Percentiles rank a stretch among this genome's conserved stretches.
Evolutionary conservation across 768 basidiomycete genomes (phyloP).

Genomic region (Pisolithus albus): DNA sequence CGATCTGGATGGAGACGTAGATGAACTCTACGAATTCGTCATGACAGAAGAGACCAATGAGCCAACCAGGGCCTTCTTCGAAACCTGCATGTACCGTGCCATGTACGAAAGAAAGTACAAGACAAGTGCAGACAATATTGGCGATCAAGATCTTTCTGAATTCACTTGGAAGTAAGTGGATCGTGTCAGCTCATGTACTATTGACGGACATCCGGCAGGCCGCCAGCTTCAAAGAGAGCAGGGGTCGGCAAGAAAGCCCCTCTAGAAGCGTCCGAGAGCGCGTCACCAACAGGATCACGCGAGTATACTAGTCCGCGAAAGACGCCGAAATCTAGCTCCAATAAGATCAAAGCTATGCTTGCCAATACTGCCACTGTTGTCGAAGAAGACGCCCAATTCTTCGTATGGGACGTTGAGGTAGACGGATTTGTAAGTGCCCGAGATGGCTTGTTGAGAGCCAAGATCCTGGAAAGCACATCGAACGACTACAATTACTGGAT

Average conservation of each 20-base stretch:
- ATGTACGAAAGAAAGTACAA: conserved; percentile 95
- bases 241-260: conserved; percentile 10
- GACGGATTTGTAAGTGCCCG: conserved; percentile 40
- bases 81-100: conserved; percentile 90
- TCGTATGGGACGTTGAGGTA: conserved; percentile 50
- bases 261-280: conserved; percentile 6
- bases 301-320: conserved; percentile 12
- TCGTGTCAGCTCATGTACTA: background rate
- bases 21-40: conserved; percentile 92
- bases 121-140: conserved; percentile 57
- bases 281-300: conserved; percentile 3
- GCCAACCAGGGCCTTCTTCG: conserved; percentile 83
- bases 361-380: conserved; percentile 21
- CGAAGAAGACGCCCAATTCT: conserved; percentile 48
- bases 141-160: conserved; percentile 64
- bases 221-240: conserved; percentile 18
- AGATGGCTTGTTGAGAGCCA: conserved; percentile 49
- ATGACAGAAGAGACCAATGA: conserved; percentile 65
- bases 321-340: background rate
- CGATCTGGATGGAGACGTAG: conserved; percentile 84
- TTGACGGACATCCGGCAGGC: conserved; percentile 10
- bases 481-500: conserved; percentile 53
- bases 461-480: conserved; percentile 41
- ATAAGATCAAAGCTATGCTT: conserved; percentile 15
- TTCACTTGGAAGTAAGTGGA: conserved; percentile 73